These are phyloP conservation scores for Cystobasidium tubakii DNA, from an alignment of 768 basidiomycete species.

Conservation along the genomic window DNA sequence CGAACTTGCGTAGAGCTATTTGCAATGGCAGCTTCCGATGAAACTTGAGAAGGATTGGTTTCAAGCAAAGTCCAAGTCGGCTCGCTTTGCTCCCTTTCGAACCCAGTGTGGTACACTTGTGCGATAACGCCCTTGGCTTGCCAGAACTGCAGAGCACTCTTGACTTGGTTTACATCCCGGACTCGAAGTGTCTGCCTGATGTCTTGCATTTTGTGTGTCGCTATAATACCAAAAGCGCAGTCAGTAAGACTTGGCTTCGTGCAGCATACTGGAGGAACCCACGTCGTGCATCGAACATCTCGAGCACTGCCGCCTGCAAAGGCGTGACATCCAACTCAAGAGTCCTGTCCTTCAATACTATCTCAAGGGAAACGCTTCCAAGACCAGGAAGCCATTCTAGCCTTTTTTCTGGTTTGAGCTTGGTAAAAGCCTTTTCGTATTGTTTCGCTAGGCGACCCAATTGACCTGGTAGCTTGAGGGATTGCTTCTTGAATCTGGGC, in stretches of 20 bases:
- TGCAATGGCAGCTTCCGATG: constrained; percentile 54
- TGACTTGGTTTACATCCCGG: constrained; percentile 60
- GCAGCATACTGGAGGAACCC: constrained; percentile 27
- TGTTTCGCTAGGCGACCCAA: constrained; percentile 68
- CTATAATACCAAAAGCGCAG: not conserved
- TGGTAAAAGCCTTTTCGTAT: constrained; percentile 70
- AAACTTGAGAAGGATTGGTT: constrained; percentile 42
- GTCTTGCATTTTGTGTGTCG: constrained; percentile 59
- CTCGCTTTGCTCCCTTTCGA: not conserved
- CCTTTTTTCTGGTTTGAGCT: constrained; percentile 85
- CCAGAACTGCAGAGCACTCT: constrained; percentile 78
- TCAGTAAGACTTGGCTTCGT: constrained; percentile 49
- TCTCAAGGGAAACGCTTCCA: constrained; percentile 71
- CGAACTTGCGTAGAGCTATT: not conserved
- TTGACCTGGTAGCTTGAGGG: constrained; percentile 74
- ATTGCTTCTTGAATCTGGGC: constrained; percentile 60
- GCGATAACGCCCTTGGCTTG: constrained; percentile 67
- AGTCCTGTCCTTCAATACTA: constrained; percentile 74
- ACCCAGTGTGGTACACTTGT: not conserved
- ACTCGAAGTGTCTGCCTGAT: constrained; percentile 62
- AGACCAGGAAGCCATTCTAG: constrained; percentile 84
- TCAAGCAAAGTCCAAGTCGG: not conserved
- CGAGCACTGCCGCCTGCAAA: constrained; percentile 83
- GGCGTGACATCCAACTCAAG: constrained; percentile 72
- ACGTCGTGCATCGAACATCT: constrained; percentile 73